A percentile compares a stretch with the other conserved stretches of the same genome.
Evolutionary conservation across 2,329 filamentous ascomycete genomes (phyloP).

Genomic region (Paramyrothecium roridum): DNA sequence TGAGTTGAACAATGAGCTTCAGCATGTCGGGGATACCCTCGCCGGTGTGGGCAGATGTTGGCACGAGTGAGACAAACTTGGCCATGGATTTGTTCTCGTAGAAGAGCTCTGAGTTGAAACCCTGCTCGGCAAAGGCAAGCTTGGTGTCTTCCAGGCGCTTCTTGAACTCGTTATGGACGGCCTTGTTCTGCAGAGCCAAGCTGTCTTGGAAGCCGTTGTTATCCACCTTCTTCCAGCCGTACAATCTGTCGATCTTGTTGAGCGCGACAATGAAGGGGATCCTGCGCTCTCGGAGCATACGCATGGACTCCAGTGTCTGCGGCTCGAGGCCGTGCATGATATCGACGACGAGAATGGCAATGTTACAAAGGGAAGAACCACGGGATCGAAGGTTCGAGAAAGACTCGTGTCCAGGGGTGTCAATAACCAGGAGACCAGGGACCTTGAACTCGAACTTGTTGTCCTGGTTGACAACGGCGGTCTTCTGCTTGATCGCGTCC

Average conservation of each 20-base stretch:
- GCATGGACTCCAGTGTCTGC: constrained; percentile 97
- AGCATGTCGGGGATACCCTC: constrained; percentile 99
- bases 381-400: constrained; percentile 97
- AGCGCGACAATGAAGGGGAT: constrained; percentile 98
- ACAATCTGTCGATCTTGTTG: constrained; percentile 99
- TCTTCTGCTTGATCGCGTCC: constrained; percentile 90
- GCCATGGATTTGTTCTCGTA: constrained; percentile 99
- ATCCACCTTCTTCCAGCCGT: constrained; percentile 97
- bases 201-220: constrained; percentile 98
- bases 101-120: constrained; percentile 96
- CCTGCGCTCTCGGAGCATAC: constrained; percentile 83
- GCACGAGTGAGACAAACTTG: constrained; percentile 89
- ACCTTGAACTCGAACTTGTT: constrained; percentile 94
- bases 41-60: constrained; percentile 96
- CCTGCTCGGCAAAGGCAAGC: constrained; percentile 90
- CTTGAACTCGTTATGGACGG: constrained; percentile 90
- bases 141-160: constrained; percentile 90
- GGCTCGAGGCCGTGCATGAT: constrained; percentile 99
- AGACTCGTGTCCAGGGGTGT: constrained; percentile 99
- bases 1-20: constrained; percentile 87
- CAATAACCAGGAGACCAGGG: constrained; percentile 92
- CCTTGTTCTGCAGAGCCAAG: constrained; percentile 84
- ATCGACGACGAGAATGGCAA: constrained; percentile 97
- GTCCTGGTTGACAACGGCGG: constrained; percentile 87
- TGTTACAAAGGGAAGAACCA: constrained; percentile 98